Conservation (phyloP, 345 rosid species). For the Streptanthus diversifolius region DNA sequence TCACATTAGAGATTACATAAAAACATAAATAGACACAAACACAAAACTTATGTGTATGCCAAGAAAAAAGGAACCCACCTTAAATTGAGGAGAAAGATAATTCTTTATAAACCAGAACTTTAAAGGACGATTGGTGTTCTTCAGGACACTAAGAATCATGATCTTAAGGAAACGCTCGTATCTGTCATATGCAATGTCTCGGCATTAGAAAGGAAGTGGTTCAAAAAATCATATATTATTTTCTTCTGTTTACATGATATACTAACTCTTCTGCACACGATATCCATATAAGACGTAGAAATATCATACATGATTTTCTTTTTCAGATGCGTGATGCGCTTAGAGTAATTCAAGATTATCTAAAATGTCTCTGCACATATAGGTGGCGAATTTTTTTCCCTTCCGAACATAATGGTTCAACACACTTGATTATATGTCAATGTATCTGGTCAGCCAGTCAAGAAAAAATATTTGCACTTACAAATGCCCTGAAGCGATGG, state of each 20-base stretch:
- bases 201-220: constrained; percentile 8
- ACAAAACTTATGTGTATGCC: not conserved
- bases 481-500: constrained; percentile 99
- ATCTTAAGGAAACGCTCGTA: constrained; percentile 95
- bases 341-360: not conserved
- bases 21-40: not conserved
- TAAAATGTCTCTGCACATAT: not conserved
- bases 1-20: not conserved
- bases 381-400: not conserved
- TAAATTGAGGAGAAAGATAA: constrained; percentile 96
- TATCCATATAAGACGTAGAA: not conserved
- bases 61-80: constrained; percentile 48
- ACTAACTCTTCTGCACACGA: not conserved
- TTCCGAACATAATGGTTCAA: constrained; percentile 14
- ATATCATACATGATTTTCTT: not conserved
- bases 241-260: constrained; percentile 10
- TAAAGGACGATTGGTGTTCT: constrained; percentile 86
- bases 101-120: constrained; percentile 99
- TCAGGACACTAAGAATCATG: constrained; percentile 93
- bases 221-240: not conserved
- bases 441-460: constrained; percentile 2
- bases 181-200: constrained; percentile 45
- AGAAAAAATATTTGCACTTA: constrained; percentile 43
- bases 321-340: constrained; percentile 3
- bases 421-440: constrained; percentile 11